phyloP scores from a whole-genome alignment of 345 rosid species.

The Linum trigynum region DNA sequence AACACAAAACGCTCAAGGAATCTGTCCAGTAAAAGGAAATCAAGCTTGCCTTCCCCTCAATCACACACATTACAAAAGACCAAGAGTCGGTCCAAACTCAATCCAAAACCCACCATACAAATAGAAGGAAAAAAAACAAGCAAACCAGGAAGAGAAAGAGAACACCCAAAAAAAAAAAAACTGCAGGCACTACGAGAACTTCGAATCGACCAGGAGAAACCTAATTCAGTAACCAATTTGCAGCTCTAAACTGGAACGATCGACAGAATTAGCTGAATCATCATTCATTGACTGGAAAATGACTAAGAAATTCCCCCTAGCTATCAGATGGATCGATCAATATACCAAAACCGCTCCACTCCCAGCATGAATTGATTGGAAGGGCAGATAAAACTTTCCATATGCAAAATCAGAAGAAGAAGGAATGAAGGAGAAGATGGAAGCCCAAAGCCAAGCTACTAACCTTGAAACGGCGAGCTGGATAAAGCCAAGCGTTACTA shows the following conservation, averaged over 20 bases:
- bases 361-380: too few relatives aligned
- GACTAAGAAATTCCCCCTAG: too few relatives aligned
- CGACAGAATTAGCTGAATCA: too few relatives aligned
- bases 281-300: too few relatives aligned
- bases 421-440: background rate
- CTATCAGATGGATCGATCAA: too few relatives aligned
- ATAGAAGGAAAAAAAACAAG: constrained; percentile 9
- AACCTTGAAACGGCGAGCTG: constrained; percentile 33
- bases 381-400: background rate
- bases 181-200: constrained; percentile 6
- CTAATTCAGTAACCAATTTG: background rate
- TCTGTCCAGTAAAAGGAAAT: constrained; percentile 2
- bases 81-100: constrained; percentile 7
- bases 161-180: constrained; percentile 9
- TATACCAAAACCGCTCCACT: too few relatives aligned
- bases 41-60: constrained; percentile 12
- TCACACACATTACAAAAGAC: constrained; percentile 14
- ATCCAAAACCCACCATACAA: constrained; percentile 1
- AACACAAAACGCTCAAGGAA: background rate
- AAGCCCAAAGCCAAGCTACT: constrained; percentile 11
- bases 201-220: constrained; percentile 19
- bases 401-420: constrained; percentile 1
- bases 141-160: background rate
- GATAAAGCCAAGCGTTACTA: constrained; percentile 28
- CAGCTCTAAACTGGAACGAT: too few relatives aligned